Percentiles rank a stretch among this genome's conserved stretches.
Conservation (phyloP, 148 eudicot species). For the Rhododendron kiyosumense region DNA sequence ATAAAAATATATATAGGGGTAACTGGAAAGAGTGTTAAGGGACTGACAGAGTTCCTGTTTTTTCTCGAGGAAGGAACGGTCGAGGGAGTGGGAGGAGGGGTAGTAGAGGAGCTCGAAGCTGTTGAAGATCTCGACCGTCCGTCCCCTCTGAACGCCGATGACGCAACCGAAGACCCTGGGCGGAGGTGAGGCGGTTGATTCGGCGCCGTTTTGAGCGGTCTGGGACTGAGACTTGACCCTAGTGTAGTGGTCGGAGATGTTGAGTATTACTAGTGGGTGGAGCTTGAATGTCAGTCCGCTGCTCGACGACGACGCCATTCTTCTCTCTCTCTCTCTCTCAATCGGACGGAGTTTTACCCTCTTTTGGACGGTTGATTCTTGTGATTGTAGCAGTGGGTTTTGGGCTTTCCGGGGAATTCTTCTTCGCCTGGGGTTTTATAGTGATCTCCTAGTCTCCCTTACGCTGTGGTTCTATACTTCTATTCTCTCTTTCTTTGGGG, state of each 20-base stretch:
- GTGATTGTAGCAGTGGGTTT: neutral
- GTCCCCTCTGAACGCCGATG: slow-evolving; percentile 74
- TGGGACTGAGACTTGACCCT: slow-evolving; percentile 68
- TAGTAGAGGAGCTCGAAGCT: slow-evolving; percentile 83
- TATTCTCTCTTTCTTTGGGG: neutral
- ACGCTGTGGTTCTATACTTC: too few relatives aligned
- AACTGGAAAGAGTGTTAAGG: neutral
- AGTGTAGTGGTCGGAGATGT: slow-evolving; percentile 33
- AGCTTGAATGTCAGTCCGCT: slow-evolving; percentile 94
- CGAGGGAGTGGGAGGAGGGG: slow-evolving; percentile 47
- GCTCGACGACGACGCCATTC: slow-evolving; percentile 76
- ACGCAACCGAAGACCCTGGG: slow-evolving; percentile 83
- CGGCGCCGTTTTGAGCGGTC: slow-evolving; percentile 7
- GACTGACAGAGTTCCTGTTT: slow-evolving; percentile 88
- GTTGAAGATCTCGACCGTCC: slow-evolving; percentile 93
- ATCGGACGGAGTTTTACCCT: neutral
- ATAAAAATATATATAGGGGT: neutral
- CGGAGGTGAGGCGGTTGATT: slow-evolving; percentile 8
- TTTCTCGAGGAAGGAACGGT: slow-evolving; percentile 73
- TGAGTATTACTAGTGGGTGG: slow-evolving; percentile 71
- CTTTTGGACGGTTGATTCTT: neutral
- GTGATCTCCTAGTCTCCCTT: neutral
- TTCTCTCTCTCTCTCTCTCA: neutral
- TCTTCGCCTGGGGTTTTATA: neutral
- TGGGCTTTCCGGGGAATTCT: neutral